A percentile compares a stretch with the other conserved stretches of the same genome.
Conservation (phyloP, 192 early-diverging fungal species). For the Neocallimastix lanati region DNA sequence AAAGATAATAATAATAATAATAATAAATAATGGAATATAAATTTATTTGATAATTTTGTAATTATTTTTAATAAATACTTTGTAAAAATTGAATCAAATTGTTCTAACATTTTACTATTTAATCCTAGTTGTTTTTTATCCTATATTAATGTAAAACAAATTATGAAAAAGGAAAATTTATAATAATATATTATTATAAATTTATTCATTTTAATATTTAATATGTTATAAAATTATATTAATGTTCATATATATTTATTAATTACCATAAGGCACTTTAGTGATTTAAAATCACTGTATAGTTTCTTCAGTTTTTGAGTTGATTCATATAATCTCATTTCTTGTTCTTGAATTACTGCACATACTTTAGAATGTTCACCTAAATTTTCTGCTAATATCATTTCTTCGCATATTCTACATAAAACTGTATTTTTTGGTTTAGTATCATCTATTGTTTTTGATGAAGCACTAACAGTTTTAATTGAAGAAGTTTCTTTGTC, state of each 20-base stretch:
- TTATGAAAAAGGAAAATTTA: too few species aligned
- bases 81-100: not conserved
- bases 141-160: not conserved
- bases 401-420: constrained; percentile 76
- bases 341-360: constrained; percentile 43
- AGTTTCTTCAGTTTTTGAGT: not conserved
- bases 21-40: too few species aligned
- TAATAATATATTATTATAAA: too few species aligned
- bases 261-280: not conserved
- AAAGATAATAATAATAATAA: too few species aligned
- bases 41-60: too few species aligned
- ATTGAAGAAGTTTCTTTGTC: not conserved
- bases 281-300: not conserved
- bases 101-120: not conserved
- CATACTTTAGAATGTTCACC: constrained; percentile 67
- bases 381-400: constrained; percentile 37
- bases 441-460: not conserved
- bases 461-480: not conserved
- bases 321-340: not conserved
- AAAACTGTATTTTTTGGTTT: constrained; percentile 22
- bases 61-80: not conserved
- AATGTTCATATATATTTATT: too few species aligned
- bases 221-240: too few species aligned
- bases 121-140: not conserved
- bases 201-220: too few species aligned